Evolutionary conservation across 2,329 filamentous ascomycete genomes (phyloP).

Genomic region (Grosmannia huntii): DNA sequence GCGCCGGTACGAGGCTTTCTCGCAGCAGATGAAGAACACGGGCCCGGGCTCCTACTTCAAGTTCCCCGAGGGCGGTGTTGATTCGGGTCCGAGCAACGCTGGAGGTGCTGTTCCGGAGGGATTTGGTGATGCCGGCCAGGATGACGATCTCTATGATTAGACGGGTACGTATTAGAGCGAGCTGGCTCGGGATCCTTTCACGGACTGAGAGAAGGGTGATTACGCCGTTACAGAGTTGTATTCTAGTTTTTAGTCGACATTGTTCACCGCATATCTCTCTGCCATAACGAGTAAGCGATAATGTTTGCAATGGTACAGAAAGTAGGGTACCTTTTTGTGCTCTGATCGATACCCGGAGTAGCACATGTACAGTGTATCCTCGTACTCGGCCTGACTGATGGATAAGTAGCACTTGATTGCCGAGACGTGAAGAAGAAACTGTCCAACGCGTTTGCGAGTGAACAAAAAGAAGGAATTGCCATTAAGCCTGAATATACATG

Average conservation of each 20-base stretch:
- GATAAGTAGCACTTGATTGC: no score
- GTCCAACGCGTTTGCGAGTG: no score
- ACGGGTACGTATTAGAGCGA: conserved; percentile 47
- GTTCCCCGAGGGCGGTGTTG: conserved; percentile 63
- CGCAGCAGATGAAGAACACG: conserved; percentile 97
- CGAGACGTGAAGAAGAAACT: no score
- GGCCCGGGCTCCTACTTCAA: conserved; percentile 96
- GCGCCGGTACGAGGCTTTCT: conserved; percentile 93
- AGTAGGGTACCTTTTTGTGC: neutral
- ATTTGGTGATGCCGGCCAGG: conserved; percentile 80
- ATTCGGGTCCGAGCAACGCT: conserved; percentile 52
- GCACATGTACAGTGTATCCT: neutral
- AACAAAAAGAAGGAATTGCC: no score
- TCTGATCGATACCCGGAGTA: neutral
- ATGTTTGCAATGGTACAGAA: neutral
- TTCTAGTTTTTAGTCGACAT: conserved; percentile 4
- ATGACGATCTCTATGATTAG: conserved; percentile 96
- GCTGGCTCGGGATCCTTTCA: neutral
- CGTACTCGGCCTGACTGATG: neutral
- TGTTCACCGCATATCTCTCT: neutral
- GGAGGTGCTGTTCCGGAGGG: conserved; percentile 24
- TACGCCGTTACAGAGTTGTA: conserved; percentile 1
- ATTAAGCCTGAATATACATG: no score
- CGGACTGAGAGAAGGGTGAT: neutral
- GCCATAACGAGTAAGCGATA: neutral